Percentiles rank a stretch among this genome's conserved stretches.
Evolutionary conservation across 192 early-diverging fungal genomes (phyloP).

Genomic region (Coemansia erecta): DNA sequence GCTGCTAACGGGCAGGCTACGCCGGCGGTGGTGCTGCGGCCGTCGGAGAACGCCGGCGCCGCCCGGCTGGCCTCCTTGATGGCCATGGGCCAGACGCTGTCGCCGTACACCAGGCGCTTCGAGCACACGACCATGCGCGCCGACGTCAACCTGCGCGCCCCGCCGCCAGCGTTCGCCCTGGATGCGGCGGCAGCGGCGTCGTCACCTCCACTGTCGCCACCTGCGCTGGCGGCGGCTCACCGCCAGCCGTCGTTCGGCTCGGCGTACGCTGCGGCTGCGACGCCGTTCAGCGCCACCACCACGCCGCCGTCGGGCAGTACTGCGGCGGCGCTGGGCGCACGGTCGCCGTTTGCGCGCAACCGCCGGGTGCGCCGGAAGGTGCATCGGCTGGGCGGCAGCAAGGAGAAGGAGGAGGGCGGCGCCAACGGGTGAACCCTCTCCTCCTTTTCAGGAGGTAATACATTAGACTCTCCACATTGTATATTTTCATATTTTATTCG

Average conservation of each 20-base stretch:
- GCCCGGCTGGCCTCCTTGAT: constrained; percentile 85
- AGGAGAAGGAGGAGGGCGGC: too few species aligned
- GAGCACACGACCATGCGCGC: constrained; percentile 81
- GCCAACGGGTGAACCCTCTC: too few species aligned
- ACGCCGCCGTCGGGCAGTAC: constrained; percentile 27
- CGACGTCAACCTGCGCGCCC: constrained; percentile 33
- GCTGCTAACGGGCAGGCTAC: not conserved
- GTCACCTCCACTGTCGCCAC: constrained; percentile 8
- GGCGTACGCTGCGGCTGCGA: constrained; percentile 3
- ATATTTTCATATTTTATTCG: too few species aligned
- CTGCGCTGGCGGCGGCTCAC: constrained; percentile 10
- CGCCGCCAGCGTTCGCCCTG: not conserved
- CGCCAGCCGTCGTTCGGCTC: constrained; percentile 23
- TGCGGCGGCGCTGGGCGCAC: too few species aligned
- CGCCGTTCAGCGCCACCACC: constrained; percentile 22
- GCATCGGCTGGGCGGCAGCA: constrained; percentile 24
- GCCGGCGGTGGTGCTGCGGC: constrained; percentile 61
- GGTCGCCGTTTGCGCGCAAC: constrained; percentile 49
- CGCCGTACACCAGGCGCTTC: constrained; percentile 74
- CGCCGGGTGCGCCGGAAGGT: constrained; percentile 47
- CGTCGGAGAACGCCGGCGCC: constrained; percentile 76
- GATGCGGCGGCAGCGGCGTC: constrained; percentile 6
- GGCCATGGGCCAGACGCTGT: constrained; percentile 82
- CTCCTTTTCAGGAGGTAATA: too few species aligned
- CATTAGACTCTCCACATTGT: too few species aligned